Evolutionary conservation across 2,329 filamentous ascomycete species (phyloP).

Genomic region (Stachybotrys elegans): DNA sequence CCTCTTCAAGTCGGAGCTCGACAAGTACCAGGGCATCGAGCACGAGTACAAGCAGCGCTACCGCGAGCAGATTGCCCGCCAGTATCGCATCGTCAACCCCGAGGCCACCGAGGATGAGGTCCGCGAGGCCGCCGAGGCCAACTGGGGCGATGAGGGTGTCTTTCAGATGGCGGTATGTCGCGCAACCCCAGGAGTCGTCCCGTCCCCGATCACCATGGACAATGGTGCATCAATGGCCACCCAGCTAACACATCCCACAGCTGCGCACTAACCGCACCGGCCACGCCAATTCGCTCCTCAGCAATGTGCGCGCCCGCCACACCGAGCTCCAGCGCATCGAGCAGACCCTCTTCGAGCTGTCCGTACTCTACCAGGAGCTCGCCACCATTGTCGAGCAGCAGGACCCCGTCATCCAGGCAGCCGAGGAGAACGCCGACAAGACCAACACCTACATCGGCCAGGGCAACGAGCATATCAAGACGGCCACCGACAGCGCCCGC

Average conservation of each 20-base stretch:
- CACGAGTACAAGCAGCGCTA: conserved; percentile 65
- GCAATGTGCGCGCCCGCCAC: conserved; percentile 75
- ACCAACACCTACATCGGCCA: conserved; percentile 63
- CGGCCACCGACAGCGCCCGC: conserved; percentile 62
- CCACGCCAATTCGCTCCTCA: conserved; percentile 68
- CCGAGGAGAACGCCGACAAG: conserved; percentile 61
- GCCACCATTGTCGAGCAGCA: conserved; percentile 70
- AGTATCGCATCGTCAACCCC: conserved; percentile 78
- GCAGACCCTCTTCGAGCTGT: conserved; percentile 65
- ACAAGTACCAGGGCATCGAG: conserved; percentile 68
- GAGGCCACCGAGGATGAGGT: conserved; percentile 73
- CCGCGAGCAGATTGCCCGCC: conserved; percentile 71
- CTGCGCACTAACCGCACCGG: conserved; percentile 70
- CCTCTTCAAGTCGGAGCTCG: conserved; percentile 66
- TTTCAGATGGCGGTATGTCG: conserved; percentile 73
- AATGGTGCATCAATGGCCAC: too few species aligned
- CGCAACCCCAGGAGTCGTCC: too few species aligned
- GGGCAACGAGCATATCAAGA: conserved; percentile 64
- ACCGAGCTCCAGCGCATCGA: conserved; percentile 80
- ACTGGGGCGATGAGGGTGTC: conserved; percentile 74
- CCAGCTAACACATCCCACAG: too few species aligned
- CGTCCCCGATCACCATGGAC: too few species aligned
- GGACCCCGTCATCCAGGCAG: conserved; percentile 55
- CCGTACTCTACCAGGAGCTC: conserved; percentile 67
- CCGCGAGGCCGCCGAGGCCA: conserved; percentile 59